Base-by-base conservation (phyloP, 78 protist species). In the Protostelium mycophagum region DNA sequence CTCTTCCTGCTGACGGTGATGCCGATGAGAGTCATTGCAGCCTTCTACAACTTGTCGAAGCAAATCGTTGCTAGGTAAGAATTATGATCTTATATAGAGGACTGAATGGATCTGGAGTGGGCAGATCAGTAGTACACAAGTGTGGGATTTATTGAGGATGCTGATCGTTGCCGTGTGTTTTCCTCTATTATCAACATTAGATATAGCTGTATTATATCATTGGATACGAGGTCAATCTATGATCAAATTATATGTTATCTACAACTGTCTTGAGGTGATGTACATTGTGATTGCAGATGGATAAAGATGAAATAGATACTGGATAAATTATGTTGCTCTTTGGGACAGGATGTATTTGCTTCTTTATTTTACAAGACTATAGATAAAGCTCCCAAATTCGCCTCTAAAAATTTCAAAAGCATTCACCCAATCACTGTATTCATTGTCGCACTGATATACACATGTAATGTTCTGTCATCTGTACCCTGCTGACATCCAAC, bases 171-270 rank as follows among this genome's bases (percentile, higher is more conserved):
- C 34, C 16, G 39, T 84, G 36, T 90, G 91, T 85, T 88, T 90
- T 39, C 83, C 89, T 83, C 51, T 90, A 83, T 38, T 93, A 36
- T 88, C 84, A 38, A 38, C 86, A 23, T 29, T 93, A 29, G 94
- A 94, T 34, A 88, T 93, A 63, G 95, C 98, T 0, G 63, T 89
- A 85, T 38, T 94, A 5, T 97, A 97, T 91, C 98, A 97, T 90
- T 29, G n/a, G 84, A 91, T 97, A 34, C 73, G 97, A 0, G 97
- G 97, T 1, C 98, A 98, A 90, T 86, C 94, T n/a, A 83, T 88
- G n/a, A 87, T 98, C 90, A 97, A 97, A 90, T 91, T 98, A 36
- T 98, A 98, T 87, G 97, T 97, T 28, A 93, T 97, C 63, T 97
- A 83, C 93, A 95, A 97, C 90, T 88, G 95, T 34, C 83, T 94